These are phyloP conservation scores for Tolypocladium capitatum DNA, from an alignment of 2,329 filamentous ascomycete species.

Conservation along the genomic window DNA sequence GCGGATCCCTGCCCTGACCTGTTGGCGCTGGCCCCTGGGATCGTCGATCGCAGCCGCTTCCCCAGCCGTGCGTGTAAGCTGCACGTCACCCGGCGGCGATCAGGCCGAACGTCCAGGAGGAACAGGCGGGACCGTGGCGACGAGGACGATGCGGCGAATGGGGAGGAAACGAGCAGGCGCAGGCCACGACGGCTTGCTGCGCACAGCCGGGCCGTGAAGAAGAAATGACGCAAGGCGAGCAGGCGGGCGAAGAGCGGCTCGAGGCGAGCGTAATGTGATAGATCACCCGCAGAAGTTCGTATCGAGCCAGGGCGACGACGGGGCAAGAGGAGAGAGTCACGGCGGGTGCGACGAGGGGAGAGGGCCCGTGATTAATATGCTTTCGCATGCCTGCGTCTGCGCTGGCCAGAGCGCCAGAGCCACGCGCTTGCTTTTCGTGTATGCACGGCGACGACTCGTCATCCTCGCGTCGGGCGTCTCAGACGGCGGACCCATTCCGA, in stretches of 20 bases:
- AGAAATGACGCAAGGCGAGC: no score
- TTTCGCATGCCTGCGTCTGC: no score
- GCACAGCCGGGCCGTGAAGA: no score
- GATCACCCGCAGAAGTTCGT: background rate
- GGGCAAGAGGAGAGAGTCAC: background rate
- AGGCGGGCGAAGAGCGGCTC: no score
- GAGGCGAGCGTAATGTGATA: background rate
- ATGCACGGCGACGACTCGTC: background rate
- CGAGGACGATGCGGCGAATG: background rate
- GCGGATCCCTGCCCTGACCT: background rate
- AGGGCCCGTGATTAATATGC: no score
- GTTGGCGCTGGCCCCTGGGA: no score
- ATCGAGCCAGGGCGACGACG: background rate
- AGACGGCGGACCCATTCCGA: no score
- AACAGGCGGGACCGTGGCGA: background rate
- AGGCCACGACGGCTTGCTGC: no score
- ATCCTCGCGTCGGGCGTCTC: background rate
- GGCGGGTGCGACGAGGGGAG: no score
- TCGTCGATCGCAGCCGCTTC: background rate
- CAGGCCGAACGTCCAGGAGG: background rate
- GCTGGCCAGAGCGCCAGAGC: no score
- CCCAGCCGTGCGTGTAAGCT: background rate
- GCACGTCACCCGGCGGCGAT: background rate
- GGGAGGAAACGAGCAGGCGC: background rate
- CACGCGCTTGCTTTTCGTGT: background rate